Evolutionary conservation across 208 protist species (phyloP), one percentile per base, ranked within the genome.

Genomic region (Angomonas deanei): DNA sequence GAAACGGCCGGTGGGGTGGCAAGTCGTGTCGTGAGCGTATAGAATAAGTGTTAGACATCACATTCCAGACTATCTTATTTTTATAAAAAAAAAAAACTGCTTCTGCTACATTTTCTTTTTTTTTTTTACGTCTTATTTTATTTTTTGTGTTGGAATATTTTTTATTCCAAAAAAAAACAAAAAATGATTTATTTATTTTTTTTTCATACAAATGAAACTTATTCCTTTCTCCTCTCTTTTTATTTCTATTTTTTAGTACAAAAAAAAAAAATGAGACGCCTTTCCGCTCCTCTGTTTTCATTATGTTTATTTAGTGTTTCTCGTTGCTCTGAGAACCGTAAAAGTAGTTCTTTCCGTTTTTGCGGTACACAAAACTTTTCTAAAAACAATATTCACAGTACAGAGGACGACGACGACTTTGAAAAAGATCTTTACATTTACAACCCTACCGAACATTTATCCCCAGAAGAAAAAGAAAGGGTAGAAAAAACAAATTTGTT

Each of bases 141-240:
- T 42, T 42, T 42, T 42, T 42, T 42, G 8, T 42, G 10, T 42
- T 42, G 10, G 15, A 15, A 42, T 42, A 17, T 42, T 42, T 42
- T 42, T 42, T 42, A 15, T 42, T 42, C n/a, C n/a, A n/a, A n/a
- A n/a, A n/a, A n/a, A n/a, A n/a, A n/a, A n/a, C n/a, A n/a, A n/a
- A n/a, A n/a, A n/a, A n/a, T n/a, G n/a, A n/a, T 42, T 15, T 8
- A 42, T 42, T 42, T 53, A 27, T 53, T 13, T 53, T 24, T 53
- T 53, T 24, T 53, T 13, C 21, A 17, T 24, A 8, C 21, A 24
- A 17, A 6, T 53, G 8, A 23, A 11, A 24, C 21, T 53, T 27
- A 53, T 24, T 53, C n/a, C n/a, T 53, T 24, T 53, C 21, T 53
- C 47, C 47, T 53, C 21, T 42, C 34, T 42, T 42, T 53, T 53